These are phyloP conservation scores for Pisolithus albus DNA, from an alignment of 768 basidiomycete genomes.

Conservation along the genomic window DNA sequence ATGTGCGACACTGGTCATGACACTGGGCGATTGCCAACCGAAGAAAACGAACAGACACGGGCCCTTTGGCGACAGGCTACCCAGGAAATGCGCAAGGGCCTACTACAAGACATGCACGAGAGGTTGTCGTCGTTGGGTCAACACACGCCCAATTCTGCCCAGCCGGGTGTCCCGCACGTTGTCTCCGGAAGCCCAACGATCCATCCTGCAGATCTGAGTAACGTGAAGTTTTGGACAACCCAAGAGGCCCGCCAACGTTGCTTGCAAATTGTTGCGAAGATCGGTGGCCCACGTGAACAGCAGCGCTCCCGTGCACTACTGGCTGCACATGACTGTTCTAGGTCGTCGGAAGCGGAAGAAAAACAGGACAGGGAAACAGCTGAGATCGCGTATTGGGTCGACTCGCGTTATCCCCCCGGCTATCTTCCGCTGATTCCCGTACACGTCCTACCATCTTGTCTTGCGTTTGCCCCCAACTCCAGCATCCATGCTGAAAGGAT, in stretches of 20 bases:
- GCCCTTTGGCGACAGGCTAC: slow-evolving; percentile 66
- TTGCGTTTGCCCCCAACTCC: slow-evolving; percentile 5
- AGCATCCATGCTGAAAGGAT: neutral
- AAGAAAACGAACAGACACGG: slow-evolving; percentile 31
- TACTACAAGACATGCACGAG: slow-evolving; percentile 58
- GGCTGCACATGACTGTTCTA: slow-evolving; percentile 1
- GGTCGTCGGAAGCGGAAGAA: neutral
- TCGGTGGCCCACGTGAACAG: slow-evolving; percentile 67
- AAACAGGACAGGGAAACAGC: slow-evolving; percentile 8
- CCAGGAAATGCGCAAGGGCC: slow-evolving; percentile 62
- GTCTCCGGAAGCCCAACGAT: neutral
- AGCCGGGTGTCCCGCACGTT: neutral
- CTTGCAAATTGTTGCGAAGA: slow-evolving; percentile 70
- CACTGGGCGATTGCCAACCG: slow-evolving; percentile 17
- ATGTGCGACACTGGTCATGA: slow-evolving; percentile 16
- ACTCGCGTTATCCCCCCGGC: slow-evolving; percentile 48
- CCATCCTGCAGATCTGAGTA: slow-evolving; percentile 1
- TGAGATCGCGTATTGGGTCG: slow-evolving; percentile 50
- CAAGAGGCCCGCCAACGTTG: slow-evolving; percentile 67
- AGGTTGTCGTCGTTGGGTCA: slow-evolving; percentile 27
- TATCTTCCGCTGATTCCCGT: slow-evolving; percentile 58
- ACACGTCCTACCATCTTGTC: slow-evolving; percentile 37
- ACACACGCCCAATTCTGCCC: too few relatives aligned
- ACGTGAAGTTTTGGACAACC: slow-evolving; percentile 75
- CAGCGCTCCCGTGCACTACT: slow-evolving; percentile 60